These are phyloP conservation scores for Davidsoniella eucalypti DNA, from an alignment of 2,329 filamentous ascomycete species.

Conservation along the genomic window DNA sequence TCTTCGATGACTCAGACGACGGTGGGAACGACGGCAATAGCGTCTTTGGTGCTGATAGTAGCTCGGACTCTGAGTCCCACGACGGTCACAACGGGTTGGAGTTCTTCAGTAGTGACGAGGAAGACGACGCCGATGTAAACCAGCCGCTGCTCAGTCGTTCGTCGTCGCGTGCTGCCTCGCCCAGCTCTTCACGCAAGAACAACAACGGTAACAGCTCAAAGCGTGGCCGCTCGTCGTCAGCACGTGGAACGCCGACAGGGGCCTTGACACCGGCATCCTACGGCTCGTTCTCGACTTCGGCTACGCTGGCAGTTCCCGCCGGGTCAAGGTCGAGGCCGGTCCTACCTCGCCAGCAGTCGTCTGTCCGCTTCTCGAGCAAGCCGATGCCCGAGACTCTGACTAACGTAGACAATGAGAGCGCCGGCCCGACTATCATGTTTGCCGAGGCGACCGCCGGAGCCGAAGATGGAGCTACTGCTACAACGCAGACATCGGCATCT, in stretches of 20 bases:
- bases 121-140: slow-evolving; percentile 1
- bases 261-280: slow-evolving; percentile 12
- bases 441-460: slow-evolving; percentile 25
- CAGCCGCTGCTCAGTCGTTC: neutral
- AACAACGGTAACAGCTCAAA: slow-evolving; percentile 2
- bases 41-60: slow-evolving; percentile 15
- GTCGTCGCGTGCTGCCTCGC: neutral
- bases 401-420: slow-evolving; percentile 42
- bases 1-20: slow-evolving; percentile 26
- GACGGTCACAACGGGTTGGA: slow-evolving; percentile 11
- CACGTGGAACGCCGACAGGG: neutral
- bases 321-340: slow-evolving; percentile 23
- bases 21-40: slow-evolving; percentile 1
- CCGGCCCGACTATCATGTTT: slow-evolving; percentile 61
- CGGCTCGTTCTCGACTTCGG: slow-evolving; percentile 3
- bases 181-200: neutral
- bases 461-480: neutral
- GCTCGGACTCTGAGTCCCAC: slow-evolving; percentile 15
- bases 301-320: slow-evolving; percentile 8
- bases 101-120: slow-evolving; percentile 15
- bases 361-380: slow-evolving; percentile 52
- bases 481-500: neutral
- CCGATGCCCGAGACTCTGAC: slow-evolving; percentile 56
- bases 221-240: slow-evolving; percentile 14
- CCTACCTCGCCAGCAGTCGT: slow-evolving; percentile 34